A percentile compares a stretch with the other conserved stretches of the same genome.
Conservation (phyloP, 2,329 filamentous ascomycete species). For the Sporothrix humicola region DNA sequence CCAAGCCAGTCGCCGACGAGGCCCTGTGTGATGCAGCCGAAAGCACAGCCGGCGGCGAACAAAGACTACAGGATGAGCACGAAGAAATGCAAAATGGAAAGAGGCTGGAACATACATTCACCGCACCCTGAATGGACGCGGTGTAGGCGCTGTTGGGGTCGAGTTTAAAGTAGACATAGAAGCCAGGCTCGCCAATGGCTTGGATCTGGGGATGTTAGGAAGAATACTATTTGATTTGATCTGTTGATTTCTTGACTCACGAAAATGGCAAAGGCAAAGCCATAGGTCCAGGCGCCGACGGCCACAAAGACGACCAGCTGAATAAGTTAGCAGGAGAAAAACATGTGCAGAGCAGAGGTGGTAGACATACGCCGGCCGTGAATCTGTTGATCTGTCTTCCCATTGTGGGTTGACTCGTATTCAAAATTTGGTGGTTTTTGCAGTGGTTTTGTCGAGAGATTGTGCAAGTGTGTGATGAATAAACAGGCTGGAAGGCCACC, state of each 20-base stretch:
- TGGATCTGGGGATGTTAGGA: constrained; percentile 22
- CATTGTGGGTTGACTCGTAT: constrained; percentile 6
- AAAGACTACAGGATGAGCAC: not conserved
- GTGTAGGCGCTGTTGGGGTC: constrained; percentile 30
- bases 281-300: constrained; percentile 31
- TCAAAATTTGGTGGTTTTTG: not conserved
- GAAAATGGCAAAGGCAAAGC: constrained; percentile 33
- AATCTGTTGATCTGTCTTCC: constrained; percentile 29
- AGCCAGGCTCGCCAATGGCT: constrained; percentile 32
- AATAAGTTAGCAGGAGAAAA: not conserved
- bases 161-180: constrained; percentile 32
- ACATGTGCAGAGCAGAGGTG: not conserved
- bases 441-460: not conserved
- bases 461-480: not conserved
- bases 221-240: no score
- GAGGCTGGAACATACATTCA: not conserved
- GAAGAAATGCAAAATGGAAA: not conserved
- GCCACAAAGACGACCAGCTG: constrained; percentile 29
- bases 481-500: not conserved
- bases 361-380: constrained; percentile 2
- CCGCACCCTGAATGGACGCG: constrained; percentile 27
- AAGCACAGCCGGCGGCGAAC: not conserved
- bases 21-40: not conserved
- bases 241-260: constrained; percentile 3
- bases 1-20: constrained; percentile 8